Conservation (phyloP, 2,329 filamentous ascomycete genomes). For the Sphaerulina populicola region DNA sequence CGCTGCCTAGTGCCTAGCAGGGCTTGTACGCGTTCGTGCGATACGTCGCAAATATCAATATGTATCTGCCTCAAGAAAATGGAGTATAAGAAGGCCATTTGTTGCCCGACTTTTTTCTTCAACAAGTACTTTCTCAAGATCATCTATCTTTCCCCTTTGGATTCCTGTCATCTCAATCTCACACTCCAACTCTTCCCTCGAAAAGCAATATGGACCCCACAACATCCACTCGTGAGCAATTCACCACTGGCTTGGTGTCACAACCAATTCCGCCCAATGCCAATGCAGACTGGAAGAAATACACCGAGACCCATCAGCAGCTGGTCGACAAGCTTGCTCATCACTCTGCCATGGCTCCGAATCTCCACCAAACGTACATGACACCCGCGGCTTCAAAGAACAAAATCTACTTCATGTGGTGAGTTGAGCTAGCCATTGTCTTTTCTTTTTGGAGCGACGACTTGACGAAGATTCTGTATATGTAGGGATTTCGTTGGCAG, state of each 20-base stretch:
- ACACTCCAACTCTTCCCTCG: background rate
- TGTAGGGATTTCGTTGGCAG: slow-evolving; percentile 8
- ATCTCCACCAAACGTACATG: slow-evolving; percentile 32
- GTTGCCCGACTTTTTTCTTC: no score
- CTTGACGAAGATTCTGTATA: background rate
- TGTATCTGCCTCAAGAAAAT: no score
- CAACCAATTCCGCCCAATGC: slow-evolving; percentile 19
- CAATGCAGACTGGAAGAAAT: slow-evolving; percentile 18
- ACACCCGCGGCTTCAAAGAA: slow-evolving; percentile 32
- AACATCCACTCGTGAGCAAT: slow-evolving; percentile 25
- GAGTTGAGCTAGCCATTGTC: background rate
- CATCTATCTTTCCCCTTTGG: background rate
- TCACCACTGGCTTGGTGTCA: slow-evolving; percentile 21
- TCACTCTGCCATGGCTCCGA: slow-evolving; percentile 30
- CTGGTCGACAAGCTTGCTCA: slow-evolving; percentile 27
- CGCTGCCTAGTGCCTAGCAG: no score
- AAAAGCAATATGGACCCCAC: slow-evolving; percentile 20
- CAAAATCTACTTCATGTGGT: slow-evolving; percentile 33
- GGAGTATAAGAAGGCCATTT: no score
- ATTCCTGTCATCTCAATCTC: background rate
- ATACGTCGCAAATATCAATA: no score
- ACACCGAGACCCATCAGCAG: slow-evolving; percentile 15
- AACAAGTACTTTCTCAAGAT: background rate
- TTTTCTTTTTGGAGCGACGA: background rate
- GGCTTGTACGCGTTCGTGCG: no score